Conservation (phyloP, 176 grass and related monocot genomes). For the Saccharum spontaneum region DNA sequence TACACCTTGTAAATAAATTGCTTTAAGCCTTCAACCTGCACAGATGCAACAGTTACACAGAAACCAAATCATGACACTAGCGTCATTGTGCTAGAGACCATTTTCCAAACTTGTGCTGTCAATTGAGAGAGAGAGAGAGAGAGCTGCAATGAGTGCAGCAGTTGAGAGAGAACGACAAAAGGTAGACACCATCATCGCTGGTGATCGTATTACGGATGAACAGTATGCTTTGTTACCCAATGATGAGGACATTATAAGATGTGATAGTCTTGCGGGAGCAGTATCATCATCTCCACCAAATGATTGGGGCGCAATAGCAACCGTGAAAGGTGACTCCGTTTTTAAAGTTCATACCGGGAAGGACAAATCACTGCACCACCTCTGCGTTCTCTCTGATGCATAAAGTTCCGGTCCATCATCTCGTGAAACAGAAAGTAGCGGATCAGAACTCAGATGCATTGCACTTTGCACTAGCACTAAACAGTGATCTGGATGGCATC, state of each 20-base stretch:
- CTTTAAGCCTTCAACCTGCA: too few relatives aligned
- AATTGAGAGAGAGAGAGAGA: background rate
- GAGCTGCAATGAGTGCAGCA: background rate
- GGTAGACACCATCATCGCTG: background rate
- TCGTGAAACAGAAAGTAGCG: background rate
- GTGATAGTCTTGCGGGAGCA: background rate
- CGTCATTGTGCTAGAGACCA: background rate
- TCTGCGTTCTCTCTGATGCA: background rate
- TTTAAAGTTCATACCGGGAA: background rate
- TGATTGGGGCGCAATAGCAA: conserved; percentile 19
- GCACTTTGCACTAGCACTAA: background rate
- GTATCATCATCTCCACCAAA: conserved; percentile 2
- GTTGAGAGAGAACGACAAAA: background rate
- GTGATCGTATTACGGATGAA: background rate
- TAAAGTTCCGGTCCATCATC: conserved; percentile 1
- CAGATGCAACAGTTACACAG: too few relatives aligned
- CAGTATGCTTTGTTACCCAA: background rate
- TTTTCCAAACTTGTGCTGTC: background rate
- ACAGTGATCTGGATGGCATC: background rate
- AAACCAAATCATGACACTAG: background rate
- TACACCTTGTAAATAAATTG: too few relatives aligned
- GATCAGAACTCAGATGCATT: background rate
- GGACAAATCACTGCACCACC: background rate
- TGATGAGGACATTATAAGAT: conserved; percentile 37
- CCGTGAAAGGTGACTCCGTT: background rate